These are phyloP conservation scores for Alternaria triticimaculans DNA, from an alignment of 2,329 filamentous ascomycete genomes.

Conservation along the genomic window DNA sequence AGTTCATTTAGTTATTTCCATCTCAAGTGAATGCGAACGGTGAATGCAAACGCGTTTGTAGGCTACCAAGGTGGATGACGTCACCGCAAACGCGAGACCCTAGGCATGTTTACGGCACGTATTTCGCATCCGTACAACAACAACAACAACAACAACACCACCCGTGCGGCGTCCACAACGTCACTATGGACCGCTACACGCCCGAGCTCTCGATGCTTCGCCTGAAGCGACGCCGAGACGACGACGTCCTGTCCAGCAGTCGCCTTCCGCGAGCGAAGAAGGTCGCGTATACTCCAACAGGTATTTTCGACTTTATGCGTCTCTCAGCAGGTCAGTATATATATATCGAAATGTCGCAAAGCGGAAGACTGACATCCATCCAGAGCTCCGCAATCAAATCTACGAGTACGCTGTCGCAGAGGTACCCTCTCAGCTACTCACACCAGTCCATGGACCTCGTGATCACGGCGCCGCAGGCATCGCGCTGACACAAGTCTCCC, in stretches of 20 bases:
- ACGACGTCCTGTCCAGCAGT: not conserved
- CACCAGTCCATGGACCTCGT: not conserved
- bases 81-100: not conserved
- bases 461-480: not conserved
- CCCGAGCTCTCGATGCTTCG: not conserved
- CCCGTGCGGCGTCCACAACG: not conserved
- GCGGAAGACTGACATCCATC: not conserved
- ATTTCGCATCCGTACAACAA: not conserved
- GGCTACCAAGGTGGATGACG: not conserved
- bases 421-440: not conserved
- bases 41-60: not conserved
- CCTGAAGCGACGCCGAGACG: not conserved
- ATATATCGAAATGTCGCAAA: not conserved
- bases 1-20: too few relatives aligned
- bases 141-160: not conserved
- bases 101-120: not conserved
- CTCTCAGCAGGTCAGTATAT: not conserved
- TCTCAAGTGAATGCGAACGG: not conserved
- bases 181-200: not conserved
- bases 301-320: not conserved
- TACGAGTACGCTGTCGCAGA: not conserved
- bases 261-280: not conserved
- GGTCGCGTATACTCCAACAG: not conserved
- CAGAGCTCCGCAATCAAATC: not conserved
- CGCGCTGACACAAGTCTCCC: not conserved